Evolutionary conservation across 116 monocot species (phyloP).

Genomic region (Trichopus zeylanicus): DNA sequence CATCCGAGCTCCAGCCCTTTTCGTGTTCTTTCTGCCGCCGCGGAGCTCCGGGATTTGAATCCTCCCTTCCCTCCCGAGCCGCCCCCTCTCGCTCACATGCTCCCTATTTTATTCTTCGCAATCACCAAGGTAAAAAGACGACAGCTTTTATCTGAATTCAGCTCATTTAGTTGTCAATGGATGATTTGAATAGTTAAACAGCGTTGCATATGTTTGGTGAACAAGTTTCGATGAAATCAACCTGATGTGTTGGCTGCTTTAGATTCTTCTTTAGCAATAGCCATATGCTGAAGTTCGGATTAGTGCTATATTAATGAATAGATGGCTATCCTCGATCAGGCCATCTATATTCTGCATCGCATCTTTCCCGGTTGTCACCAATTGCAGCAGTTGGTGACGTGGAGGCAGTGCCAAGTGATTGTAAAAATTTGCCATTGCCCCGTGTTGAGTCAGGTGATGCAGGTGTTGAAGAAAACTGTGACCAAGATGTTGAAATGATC

Average conservation of each 20-base stretch:
- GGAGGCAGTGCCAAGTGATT: constrained; percentile 34
- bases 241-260: not conserved
- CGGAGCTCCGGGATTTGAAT: not conserved
- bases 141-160: not conserved
- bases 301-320: not conserved
- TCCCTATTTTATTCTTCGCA: not conserved
- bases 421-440: constrained; percentile 18
- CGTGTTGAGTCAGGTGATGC: constrained; percentile 1
- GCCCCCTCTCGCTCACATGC: not conserved
- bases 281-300: too few species aligned
- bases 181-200: not conserved
- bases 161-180: not conserved
- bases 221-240: too few species aligned
- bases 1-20: not conserved
- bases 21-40: not conserved
- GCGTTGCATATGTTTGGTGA: not conserved
- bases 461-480: constrained; percentile 1
- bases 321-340: constrained; percentile 3
- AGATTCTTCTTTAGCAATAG: too few species aligned
- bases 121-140: not conserved
- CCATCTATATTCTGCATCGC: constrained; percentile 7
- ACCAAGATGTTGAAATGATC: constrained; percentile 12
- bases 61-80: not conserved
- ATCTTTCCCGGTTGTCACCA: constrained; percentile 3
- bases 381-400: constrained; percentile 28